A percentile compares a stretch with the other conserved stretches of the same genome.
Evolutionary conservation across 495 filamentous ascomycete species (phyloP).

Genomic region (Halenospora varia): DNA sequence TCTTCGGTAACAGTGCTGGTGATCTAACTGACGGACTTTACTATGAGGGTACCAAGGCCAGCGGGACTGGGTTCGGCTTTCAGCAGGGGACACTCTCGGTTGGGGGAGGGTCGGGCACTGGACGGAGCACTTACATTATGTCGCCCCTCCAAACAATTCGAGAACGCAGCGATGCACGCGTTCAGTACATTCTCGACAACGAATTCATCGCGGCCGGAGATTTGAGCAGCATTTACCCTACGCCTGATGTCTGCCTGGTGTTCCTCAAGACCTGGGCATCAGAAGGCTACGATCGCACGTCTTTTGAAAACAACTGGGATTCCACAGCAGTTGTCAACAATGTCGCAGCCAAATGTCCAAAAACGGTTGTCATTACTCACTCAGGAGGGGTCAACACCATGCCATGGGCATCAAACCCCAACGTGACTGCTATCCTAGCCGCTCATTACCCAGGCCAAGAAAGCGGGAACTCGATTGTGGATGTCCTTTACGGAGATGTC

Average conservation of each 20-base stretch:
- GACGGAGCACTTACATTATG: constrained; percentile 62
- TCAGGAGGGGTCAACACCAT: constrained; percentile 73
- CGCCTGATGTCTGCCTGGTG: constrained; percentile 55
- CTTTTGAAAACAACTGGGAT: constrained; percentile 56
- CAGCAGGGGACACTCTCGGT: constrained; percentile 36
- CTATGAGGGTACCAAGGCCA: constrained; percentile 58
- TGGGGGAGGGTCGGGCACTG: constrained; percentile 75
- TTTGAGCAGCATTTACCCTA: constrained; percentile 26
- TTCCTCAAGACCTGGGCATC: constrained; percentile 85
- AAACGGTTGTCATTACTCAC: constrained; percentile 93
- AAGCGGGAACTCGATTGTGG: constrained; percentile 78
- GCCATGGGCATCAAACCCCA: constrained; percentile 67
- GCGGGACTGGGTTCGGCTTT: constrained; percentile 46
- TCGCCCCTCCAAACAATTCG: constrained; percentile 79
- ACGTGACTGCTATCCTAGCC: constrained; percentile 75
- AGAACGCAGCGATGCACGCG: constrained; percentile 53
- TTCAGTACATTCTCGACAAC: constrained; percentile 66
- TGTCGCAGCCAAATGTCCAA: constrained; percentile 71
- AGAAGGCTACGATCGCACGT: constrained; percentile 84
- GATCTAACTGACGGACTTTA: constrained; percentile 42
- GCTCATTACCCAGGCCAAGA: constrained; percentile 89
- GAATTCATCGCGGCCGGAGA: constrained; percentile 35
- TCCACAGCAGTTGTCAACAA: constrained; percentile 79
- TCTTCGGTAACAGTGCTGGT: constrained; percentile 62
- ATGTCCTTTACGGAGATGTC: constrained; percentile 83